A percentile compares a stretch with the other conserved stretches of the same genome.
Evolutionary conservation across 345 rosid genomes (phyloP).

Genomic region (Dovyalis caffra): DNA sequence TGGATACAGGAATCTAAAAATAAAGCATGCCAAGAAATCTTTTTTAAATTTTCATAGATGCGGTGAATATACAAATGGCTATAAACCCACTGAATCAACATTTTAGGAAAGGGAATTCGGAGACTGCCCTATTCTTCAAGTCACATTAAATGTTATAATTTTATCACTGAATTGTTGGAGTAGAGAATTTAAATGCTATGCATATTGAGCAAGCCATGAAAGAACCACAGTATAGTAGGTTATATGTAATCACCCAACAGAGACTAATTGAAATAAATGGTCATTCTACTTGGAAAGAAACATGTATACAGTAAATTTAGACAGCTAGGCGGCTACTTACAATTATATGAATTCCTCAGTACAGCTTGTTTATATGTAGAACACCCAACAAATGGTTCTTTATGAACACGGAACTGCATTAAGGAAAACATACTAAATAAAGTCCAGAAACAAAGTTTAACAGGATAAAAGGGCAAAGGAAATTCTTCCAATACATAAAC

Average conservation of each 20-base stretch:
- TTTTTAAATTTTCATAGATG: too few species aligned
- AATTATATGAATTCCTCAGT: constrained; percentile 30
- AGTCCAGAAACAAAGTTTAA: too few species aligned
- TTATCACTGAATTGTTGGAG: too few species aligned
- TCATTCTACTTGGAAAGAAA: neutral
- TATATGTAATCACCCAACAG: neutral
- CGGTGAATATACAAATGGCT: too few species aligned
- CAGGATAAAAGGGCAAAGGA: too few species aligned
- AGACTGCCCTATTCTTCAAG: too few species aligned
- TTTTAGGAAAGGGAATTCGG: too few species aligned
- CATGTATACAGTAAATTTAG: neutral
- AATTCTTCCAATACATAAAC: too few species aligned
- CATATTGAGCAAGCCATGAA: neutral
- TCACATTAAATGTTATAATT: too few species aligned
- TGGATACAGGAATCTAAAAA: too few species aligned
- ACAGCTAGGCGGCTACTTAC: constrained; percentile 31
- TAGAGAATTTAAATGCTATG: neutral
- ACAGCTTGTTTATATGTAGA: constrained; percentile 19
- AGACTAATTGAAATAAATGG: neutral
- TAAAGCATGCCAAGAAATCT: too few species aligned
- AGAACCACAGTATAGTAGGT: neutral
- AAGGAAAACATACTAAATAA: constrained; percentile 3
- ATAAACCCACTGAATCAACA: too few species aligned
- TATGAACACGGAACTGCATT: constrained; percentile 40
- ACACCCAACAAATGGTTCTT: constrained; percentile 26